Percentiles rank a stretch among this genome's conserved stretches.
phyloP scores from a whole-genome alignment of 1,284 basidiomycete genomes.

The Boletus sp. region DNA sequence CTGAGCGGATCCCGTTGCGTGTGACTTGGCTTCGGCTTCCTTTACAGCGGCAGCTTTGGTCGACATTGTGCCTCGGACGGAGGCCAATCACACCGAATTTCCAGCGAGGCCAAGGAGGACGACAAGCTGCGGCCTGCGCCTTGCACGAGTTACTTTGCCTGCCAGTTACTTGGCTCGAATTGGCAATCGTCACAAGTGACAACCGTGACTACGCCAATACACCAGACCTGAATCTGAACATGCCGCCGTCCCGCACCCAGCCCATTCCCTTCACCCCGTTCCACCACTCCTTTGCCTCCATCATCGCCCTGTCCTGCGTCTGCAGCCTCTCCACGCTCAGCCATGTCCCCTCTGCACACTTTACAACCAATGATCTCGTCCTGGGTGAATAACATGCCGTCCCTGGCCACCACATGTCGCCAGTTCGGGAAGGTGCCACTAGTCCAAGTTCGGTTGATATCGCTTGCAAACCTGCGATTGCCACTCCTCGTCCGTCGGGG shows the following conservation, averaged over 20 bases:
- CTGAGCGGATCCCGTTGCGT: conserved; percentile 30
- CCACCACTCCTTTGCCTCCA: conserved; percentile 35
- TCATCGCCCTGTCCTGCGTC: conserved; percentile 31
- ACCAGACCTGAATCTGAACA: conserved; percentile 13
- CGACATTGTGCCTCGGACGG: conserved; percentile 21
- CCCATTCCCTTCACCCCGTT: conserved; percentile 33
- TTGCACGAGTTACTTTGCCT: background rate
- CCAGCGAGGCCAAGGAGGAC: conserved; percentile 6
- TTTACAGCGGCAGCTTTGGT: conserved; percentile 16
- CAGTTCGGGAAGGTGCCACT: background rate
- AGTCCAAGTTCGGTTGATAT: conserved; percentile 6
- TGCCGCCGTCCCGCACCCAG: conserved; percentile 13
- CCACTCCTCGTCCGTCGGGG: conserved; percentile 38
- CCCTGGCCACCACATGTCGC: conserved; percentile 14
- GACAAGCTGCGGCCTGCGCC: background rate
- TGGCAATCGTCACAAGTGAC: conserved; percentile 23
- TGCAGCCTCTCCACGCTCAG: conserved; percentile 28
- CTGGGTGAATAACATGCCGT: conserved; percentile 19
- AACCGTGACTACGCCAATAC: conserved; percentile 4
- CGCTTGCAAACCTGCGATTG: conserved; percentile 21
- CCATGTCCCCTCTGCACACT: conserved; percentile 24
- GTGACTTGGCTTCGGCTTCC: conserved; percentile 20
- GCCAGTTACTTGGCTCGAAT: conserved; percentile 1
- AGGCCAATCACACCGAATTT: conserved; percentile 19
- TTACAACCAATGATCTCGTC: conserved; percentile 20